phyloP scores from a whole-genome alignment of 441 rosid species.

The Codiaeum variegatum region DNA sequence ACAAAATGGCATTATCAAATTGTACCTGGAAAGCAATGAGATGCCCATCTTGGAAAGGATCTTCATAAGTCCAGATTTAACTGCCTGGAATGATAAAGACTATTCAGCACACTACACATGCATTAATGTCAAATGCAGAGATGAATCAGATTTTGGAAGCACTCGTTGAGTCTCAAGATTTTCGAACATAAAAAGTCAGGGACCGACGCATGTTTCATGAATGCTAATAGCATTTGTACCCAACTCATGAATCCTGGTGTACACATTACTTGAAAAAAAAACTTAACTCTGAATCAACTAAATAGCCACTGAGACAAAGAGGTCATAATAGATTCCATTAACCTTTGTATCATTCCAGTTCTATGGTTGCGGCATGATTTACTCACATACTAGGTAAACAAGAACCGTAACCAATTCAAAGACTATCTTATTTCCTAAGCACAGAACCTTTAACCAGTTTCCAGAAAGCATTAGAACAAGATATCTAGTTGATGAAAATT shows the following conservation, averaged over 20 bases:
- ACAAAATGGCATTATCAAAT: slow-evolving; percentile 13
- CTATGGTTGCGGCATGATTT: not conserved
- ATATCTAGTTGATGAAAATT: not conserved
- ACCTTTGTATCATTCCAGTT: not conserved
- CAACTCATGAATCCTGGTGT: not conserved
- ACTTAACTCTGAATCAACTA: not conserved
- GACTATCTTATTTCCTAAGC: not conserved
- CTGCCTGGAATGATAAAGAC: slow-evolving; percentile 60
- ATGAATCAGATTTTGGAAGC: not conserved
- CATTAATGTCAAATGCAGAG: slow-evolving; percentile 5
- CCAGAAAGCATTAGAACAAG: not conserved
- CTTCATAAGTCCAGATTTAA: slow-evolving; percentile 88
- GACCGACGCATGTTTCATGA: not conserved
- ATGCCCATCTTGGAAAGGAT: slow-evolving; percentile 99
- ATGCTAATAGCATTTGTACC: not conserved
- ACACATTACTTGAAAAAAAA: not conserved
- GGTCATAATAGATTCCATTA: not conserved
- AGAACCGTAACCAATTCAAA: not conserved
- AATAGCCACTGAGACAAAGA: not conserved
- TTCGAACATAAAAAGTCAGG: not conserved
- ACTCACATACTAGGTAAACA: not conserved
- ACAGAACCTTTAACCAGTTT: not conserved
- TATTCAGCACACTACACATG: slow-evolving; percentile 6
- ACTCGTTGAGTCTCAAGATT: not conserved
- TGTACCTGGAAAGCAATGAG: slow-evolving; percentile 91